These are phyloP conservation scores for Colletotrichum musicola DNA, from an alignment of 2,329 filamentous ascomycete species.

Conservation along the genomic window DNA sequence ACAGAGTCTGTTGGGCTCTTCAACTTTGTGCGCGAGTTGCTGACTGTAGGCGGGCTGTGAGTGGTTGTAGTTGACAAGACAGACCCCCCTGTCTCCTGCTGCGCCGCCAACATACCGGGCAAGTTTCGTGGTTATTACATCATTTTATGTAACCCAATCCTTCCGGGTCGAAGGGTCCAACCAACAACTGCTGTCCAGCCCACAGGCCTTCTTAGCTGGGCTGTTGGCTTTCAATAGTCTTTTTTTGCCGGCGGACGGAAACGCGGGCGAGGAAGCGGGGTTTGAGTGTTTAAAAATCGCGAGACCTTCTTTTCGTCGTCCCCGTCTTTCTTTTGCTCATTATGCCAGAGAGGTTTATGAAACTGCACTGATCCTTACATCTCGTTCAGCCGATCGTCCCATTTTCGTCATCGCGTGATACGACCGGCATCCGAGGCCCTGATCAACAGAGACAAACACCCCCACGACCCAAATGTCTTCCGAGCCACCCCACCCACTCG, in stretches of 20 bases:
- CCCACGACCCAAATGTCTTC: conserved; percentile 13
- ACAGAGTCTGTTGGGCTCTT: not conserved
- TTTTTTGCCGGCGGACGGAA: conserved; percentile 10
- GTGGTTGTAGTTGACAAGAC: not conserved
- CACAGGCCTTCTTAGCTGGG: not conserved
- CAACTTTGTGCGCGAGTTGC: not conserved
- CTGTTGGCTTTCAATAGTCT: not conserved
- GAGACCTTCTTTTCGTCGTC: not conserved
- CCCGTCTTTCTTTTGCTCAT: not conserved
- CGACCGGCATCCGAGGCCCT: not conserved
- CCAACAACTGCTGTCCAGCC: not conserved
- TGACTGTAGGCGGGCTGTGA: not conserved
- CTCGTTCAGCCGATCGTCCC: not conserved
- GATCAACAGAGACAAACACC: not conserved
- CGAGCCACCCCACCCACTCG: conserved; percentile 5
- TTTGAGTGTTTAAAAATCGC: conserved; percentile 12
- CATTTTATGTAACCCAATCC: conserved; percentile 13
- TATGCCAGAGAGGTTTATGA: too few species aligned
- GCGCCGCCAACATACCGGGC: conserved; percentile 13
- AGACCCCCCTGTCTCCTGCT: not conserved
- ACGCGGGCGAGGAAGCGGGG: conserved; percentile 6
- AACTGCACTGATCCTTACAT: not conserved
- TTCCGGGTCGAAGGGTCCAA: not conserved
- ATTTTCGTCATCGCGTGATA: not conserved
- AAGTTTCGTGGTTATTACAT: conserved; percentile 22